phyloP scores from a whole-genome alignment of 2,329 filamentous ascomycete species.

The Fusarium haematococcum region DNA sequence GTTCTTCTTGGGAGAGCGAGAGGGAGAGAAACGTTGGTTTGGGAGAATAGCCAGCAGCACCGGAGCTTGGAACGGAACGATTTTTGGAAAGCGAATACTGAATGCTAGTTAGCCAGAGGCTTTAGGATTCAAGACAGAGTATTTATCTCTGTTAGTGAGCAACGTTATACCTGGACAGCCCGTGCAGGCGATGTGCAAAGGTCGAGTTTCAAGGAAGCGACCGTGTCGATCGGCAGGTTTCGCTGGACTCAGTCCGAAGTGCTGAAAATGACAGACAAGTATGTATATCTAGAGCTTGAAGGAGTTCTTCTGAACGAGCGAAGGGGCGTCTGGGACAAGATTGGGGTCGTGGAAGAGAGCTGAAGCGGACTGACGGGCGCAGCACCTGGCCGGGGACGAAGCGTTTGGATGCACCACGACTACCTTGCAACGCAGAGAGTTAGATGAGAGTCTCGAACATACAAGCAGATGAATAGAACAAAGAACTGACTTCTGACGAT shows the following conservation, averaged over 20 bases:
- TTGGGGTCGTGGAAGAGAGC: not conserved
- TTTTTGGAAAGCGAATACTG: not conserved
- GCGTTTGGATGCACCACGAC: not conserved
- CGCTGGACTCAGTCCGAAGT: not conserved
- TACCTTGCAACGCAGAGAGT: not conserved
- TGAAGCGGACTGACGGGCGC: not conserved
- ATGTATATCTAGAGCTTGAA: not conserved
- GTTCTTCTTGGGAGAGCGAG: not conserved
- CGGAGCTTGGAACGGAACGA: not conserved
- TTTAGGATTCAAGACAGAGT: not conserved
- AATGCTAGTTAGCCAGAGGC: not conserved
- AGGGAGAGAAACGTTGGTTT: not conserved
- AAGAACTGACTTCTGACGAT: not conserved
- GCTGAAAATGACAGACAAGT: not conserved
- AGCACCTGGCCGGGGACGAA: not conserved
- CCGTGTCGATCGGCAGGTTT: not conserved
- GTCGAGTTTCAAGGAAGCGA: not conserved
- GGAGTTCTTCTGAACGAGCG: accelerated
- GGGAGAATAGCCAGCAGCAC: not conserved
- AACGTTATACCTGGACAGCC: too few relatives aligned
- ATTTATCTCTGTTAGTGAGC: too few relatives aligned
- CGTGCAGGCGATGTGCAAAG: not conserved
- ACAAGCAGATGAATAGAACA: not conserved
- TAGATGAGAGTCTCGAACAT: not conserved
- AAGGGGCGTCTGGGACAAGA: not conserved